A percentile compares a stretch with the other conserved stretches of the same genome.
phyloP scores from a whole-genome alignment of 306 rosid species.

The Heteromeles arbutifolia region DNA sequence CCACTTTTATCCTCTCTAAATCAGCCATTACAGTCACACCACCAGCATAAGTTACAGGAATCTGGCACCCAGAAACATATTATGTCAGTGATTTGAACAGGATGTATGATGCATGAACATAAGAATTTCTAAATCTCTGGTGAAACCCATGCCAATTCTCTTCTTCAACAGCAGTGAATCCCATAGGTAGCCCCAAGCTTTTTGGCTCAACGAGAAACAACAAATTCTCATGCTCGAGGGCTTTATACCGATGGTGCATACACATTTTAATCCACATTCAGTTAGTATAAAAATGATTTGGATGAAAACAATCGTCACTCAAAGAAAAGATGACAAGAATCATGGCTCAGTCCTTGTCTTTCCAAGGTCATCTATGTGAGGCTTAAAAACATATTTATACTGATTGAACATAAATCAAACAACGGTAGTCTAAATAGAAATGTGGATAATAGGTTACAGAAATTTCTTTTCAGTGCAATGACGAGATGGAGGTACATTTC shows the following conservation, averaged over 20 bases:
- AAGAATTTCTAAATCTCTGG: conserved; percentile 1
- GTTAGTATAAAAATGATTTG: background rate
- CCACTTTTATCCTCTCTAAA: conserved; percentile 68
- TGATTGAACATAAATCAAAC: background rate
- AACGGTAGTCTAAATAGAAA: background rate
- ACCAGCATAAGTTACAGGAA: conserved; percentile 89
- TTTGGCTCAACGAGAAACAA: background rate
- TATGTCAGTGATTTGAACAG: background rate
- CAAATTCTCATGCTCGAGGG: background rate
- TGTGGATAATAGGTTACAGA: background rate
- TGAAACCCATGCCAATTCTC: background rate
- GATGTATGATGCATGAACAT: background rate
- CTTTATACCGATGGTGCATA: background rate
- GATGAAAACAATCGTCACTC: background rate
- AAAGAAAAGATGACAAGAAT: background rate
- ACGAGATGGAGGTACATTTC: background rate
- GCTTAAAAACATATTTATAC: background rate
- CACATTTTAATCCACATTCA: background rate
- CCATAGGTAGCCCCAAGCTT: background rate
- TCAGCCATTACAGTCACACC: conserved; percentile 83
- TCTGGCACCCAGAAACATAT: conserved; percentile 34
- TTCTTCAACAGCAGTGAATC: background rate
- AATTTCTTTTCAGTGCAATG: background rate
- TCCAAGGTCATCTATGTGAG: background rate
- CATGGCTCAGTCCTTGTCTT: background rate